Percentiles rank a stretch among this genome's conserved stretches.
phyloP scores from a whole-genome alignment of 108 stramenopile genomes.

The Halocafeteria seosinensis region DNA sequence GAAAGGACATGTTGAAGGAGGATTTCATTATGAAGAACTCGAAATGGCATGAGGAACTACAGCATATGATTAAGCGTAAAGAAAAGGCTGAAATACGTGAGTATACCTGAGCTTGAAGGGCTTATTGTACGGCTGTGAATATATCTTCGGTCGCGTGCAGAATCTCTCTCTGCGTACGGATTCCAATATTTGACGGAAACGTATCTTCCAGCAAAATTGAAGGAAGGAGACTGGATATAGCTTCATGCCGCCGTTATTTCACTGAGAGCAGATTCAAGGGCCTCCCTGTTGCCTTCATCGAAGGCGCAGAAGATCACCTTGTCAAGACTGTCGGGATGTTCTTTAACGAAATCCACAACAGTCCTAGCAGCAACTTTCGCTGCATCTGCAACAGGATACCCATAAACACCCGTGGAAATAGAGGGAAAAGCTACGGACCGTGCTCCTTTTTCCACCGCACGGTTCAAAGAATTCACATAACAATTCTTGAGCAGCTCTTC shows the following conservation, averaged over 20 bases:
- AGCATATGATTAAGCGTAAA: constrained; percentile 81
- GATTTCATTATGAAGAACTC: constrained; percentile 84
- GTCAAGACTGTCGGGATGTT: background rate
- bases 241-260: background rate
- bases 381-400: background rate
- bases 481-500: background rate
- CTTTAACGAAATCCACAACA: no score
- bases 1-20: constrained; percentile 75
- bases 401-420: background rate
- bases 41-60: constrained; percentile 75
- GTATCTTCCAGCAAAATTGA: constrained; percentile 75
- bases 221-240: constrained; percentile 80
- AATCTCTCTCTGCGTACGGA: constrained; percentile 29
- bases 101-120: no score
- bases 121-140: background rate
- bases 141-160: background rate
- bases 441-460: background rate
- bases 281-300: no score
- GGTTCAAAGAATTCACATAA: background rate
- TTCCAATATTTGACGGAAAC: constrained; percentile 88
- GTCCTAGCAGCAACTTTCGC: no score
- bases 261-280: no score
- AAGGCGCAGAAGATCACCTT: no score
- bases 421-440: background rate
- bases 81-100: constrained; percentile 95